Percentiles rank a stretch among this genome's conserved stretches.
Conservation (phyloP, 164 flowering plant genomes). For the Paratinospora sagittata region DNA sequence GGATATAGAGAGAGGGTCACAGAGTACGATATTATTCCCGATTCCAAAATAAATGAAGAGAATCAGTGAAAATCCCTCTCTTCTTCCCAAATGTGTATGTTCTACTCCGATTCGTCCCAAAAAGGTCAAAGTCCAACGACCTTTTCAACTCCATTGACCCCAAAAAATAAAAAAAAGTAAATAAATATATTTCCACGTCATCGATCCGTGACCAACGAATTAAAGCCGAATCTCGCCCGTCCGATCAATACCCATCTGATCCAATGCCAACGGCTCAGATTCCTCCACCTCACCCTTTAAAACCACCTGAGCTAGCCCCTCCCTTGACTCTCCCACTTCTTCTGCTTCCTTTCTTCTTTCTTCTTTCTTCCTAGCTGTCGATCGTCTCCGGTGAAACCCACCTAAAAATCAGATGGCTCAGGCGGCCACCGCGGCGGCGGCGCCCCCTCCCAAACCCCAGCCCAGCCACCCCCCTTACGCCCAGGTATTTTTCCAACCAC, state of each 20-base stretch:
- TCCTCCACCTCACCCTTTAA: conserved; percentile 5
- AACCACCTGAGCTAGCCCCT: neutral
- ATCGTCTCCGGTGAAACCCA: neutral
- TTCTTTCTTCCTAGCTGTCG: too few relatives aligned
- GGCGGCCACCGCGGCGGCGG: too few relatives aligned
- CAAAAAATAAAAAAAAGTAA: neutral
- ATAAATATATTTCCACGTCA: conserved; percentile 18
- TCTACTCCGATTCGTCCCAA: too few relatives aligned
- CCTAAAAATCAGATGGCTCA: conserved; percentile 11
- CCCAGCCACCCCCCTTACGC: conserved; percentile 34
- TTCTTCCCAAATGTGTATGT: too few relatives aligned
- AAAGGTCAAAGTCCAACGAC: too few relatives aligned
- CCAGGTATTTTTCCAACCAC: conserved; percentile 18
- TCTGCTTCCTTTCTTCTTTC: neutral
- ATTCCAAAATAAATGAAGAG: too few relatives aligned
- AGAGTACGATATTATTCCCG: too few relatives aligned
- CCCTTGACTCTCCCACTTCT: conserved; percentile 6
- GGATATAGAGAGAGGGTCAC: too few relatives aligned
- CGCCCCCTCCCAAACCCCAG: too few relatives aligned
- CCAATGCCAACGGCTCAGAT: conserved; percentile 5
- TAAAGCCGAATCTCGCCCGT: neutral
- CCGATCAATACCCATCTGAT: conserved; percentile 6
- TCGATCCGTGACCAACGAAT: conserved; percentile 11
- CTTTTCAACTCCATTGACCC: neutral
- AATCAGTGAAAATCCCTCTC: too few relatives aligned